These are phyloP conservation scores for Vigna nakashimae DNA, from an alignment of 306 rosid genomes.

Conservation along the genomic window DNA sequence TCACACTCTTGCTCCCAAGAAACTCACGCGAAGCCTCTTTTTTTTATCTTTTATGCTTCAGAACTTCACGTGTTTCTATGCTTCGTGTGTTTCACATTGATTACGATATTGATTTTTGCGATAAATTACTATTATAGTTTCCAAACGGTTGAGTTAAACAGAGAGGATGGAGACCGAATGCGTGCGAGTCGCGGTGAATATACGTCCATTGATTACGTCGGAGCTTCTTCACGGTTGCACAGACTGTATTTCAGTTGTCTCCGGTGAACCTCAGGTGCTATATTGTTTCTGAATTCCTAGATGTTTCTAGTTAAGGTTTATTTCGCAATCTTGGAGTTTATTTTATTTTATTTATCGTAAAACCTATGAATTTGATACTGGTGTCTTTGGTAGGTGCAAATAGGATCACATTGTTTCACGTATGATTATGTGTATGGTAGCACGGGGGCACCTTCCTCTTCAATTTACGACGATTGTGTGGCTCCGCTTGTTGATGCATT, in stretches of 20 bases:
- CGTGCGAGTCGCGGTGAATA: slow-evolving; percentile 91
- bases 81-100: neutral
- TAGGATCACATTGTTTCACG: slow-evolving; percentile 88
- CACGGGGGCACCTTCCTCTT: slow-evolving; percentile 53
- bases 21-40: neutral
- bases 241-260: slow-evolving; percentile 82
- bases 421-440: slow-evolving; percentile 80
- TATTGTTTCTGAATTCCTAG: neutral
- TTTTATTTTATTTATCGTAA: neutral
- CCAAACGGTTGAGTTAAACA: neutral
- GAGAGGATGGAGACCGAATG: slow-evolving; percentile 74
- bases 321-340: neutral
- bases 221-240: slow-evolving; percentile 91
- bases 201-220: slow-evolving; percentile 84
- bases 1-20: slow-evolving; percentile 41
- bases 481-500: slow-evolving; percentile 90
- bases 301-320: neutral
- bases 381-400: slow-evolving; percentile 67
- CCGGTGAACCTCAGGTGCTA: slow-evolving; percentile 89
- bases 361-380: slow-evolving; percentile 14
- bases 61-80: slow-evolving; percentile 5
- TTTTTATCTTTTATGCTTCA: neutral
- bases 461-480: slow-evolving; percentile 75
- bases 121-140: slow-evolving; percentile 33
- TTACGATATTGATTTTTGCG: neutral